Percentiles rank a stretch among this genome's conserved stretches.
Conservation (phyloP, 2,329 filamentous ascomycete species). For the Stylonectria norvegica region DNA sequence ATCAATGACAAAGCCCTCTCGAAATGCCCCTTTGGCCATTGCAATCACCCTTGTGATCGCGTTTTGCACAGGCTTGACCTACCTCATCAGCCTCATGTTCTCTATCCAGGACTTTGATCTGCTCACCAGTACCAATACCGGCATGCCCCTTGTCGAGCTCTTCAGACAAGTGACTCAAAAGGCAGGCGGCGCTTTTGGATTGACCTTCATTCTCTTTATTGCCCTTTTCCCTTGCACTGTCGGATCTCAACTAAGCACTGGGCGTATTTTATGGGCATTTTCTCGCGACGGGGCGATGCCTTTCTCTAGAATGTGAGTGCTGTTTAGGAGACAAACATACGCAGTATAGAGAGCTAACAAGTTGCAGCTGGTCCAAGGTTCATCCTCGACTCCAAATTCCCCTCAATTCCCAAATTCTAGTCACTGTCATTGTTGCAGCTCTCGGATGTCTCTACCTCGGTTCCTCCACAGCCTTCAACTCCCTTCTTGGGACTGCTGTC, state of each 20-base stretch:
- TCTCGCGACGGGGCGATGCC: constrained; percentile 42
- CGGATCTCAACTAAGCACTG: constrained; percentile 34
- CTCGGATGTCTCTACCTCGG: constrained; percentile 43
- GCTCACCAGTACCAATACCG: constrained; percentile 40
- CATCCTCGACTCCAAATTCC: constrained; percentile 35
- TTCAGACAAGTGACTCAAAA: constrained; percentile 42
- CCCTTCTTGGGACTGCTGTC: constrained; percentile 36
- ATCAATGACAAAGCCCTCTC: constrained; percentile 26
- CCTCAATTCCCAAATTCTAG: constrained; percentile 35
- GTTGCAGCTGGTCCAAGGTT: constrained; percentile 35
- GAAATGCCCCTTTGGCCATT: constrained; percentile 37
- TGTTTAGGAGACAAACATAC: neutral
- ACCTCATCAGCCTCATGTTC: constrained; percentile 50
- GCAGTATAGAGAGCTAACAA: neutral
- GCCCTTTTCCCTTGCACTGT: constrained; percentile 41
- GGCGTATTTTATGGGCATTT: constrained; percentile 40
- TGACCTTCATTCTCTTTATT: constrained; percentile 41
- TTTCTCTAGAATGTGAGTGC: constrained; percentile 28
- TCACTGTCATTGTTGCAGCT: constrained; percentile 33
- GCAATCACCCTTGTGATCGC: constrained; percentile 47
- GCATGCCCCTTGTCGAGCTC: constrained; percentile 43
- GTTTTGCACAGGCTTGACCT: constrained; percentile 47
- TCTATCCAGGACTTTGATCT: constrained; percentile 45
- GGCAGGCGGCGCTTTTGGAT: constrained; percentile 39
- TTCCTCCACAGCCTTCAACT: constrained; percentile 43